Percentiles rank a stretch among this genome's conserved stretches.
Evolutionary conservation across 352 stramenopile species (phyloP).

Genomic region (Phytophthora megakarya): DNA sequence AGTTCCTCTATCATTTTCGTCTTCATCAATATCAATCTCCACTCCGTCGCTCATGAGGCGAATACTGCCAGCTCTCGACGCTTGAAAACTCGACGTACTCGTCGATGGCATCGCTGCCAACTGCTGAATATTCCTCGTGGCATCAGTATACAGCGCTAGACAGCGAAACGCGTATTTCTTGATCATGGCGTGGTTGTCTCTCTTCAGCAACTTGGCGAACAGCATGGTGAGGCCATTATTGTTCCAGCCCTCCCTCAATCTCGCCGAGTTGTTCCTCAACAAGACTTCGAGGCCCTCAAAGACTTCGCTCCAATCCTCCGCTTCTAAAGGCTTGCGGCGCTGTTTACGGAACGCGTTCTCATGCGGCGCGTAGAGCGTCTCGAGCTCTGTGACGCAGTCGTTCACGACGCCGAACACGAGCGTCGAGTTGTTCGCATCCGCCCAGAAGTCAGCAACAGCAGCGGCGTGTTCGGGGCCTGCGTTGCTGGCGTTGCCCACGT

Average conservation of each 20-base stretch:
- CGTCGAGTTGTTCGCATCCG: constrained; percentile 63
- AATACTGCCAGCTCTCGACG: constrained; percentile 43
- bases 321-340: constrained; percentile 80
- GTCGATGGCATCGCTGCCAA: constrained; percentile 49
- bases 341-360: constrained; percentile 83
- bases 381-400: constrained; percentile 84
- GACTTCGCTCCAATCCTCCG: constrained; percentile 89
- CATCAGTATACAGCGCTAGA: constrained; percentile 82
- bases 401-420: constrained; percentile 81
- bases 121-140: constrained; percentile 72
- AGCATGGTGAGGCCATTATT: constrained; percentile 80
- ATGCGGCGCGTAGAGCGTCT: constrained; percentile 82
- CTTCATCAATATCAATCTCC: constrained; percentile 55
- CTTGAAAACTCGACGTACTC: constrained; percentile 41
- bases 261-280: constrained; percentile 68
- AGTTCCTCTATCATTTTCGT: constrained; percentile 49
- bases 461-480: constrained; percentile 46
- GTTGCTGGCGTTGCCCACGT: constrained; percentile 31
- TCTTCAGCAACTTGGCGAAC: constrained; percentile 84
- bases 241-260: constrained; percentile 84
- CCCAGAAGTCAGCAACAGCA: constrained; percentile 77
- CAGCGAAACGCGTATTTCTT: constrained; percentile 91
- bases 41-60: constrained; percentile 43
- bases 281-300: constrained; percentile 88
- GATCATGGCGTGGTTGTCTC: constrained; percentile 88